Conservation (phyloP, 164 flowering plant genomes). For the Vitis labrusca region DNA sequence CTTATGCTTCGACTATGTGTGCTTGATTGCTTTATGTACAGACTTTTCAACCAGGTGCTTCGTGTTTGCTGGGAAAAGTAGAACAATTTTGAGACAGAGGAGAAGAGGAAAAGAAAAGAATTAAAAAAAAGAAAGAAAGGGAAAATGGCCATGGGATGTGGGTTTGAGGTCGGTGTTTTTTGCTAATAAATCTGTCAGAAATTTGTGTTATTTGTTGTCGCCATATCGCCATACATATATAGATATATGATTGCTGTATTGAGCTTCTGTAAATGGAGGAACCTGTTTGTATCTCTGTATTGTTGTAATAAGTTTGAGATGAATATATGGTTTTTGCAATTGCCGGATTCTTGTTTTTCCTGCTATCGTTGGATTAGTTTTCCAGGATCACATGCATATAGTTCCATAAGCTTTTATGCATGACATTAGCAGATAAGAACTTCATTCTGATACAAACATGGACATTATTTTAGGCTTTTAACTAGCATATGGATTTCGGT, state of each 20-base stretch:
- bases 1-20: conserved; percentile 10
- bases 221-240: not conserved
- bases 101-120: not conserved
- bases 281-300: not conserved
- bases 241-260: not conserved
- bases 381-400: no score
- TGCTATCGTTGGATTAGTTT: no score
- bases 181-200: not conserved
- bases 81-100: conserved; percentile 16
- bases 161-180: conserved; percentile 2
- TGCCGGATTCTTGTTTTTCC: no score
- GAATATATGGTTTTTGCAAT: not conserved
- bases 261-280: conserved; percentile 4
- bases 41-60: conserved; percentile 1
- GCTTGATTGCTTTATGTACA: conserved; percentile 17
- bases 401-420: no score
- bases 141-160: not conserved
- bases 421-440: no score
- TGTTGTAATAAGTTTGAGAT: not conserved
- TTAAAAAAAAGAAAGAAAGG: not conserved
- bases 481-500: no score
- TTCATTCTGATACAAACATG: no score
- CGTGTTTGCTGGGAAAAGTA: conserved; percentile 4
- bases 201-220: not conserved
- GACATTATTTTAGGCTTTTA: no score